Conservation (phyloP, 2,329 filamentous ascomycete species). For the Diplodia mutila region DNA sequence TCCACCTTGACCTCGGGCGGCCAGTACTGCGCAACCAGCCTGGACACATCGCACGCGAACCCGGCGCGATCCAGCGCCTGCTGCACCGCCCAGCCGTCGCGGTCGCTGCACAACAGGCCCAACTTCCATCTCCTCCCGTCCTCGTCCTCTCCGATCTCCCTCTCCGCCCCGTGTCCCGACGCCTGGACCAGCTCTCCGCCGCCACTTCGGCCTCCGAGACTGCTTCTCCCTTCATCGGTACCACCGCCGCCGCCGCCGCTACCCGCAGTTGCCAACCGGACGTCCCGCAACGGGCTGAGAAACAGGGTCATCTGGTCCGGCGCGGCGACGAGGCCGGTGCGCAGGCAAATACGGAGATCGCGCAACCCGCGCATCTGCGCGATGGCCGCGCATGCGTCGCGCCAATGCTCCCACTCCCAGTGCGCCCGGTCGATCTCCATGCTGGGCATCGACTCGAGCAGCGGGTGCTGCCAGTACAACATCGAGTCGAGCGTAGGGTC, state of each 20-base stretch:
- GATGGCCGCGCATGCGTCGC: neutral
- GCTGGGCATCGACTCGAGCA: constrained; percentile 3
- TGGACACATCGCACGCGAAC: constrained; percentile 13
- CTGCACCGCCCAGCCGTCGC: constrained; percentile 13
- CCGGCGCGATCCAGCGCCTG: constrained; percentile 10
- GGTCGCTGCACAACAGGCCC: neutral
- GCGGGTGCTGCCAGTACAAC: constrained; percentile 19
- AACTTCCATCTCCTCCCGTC: neutral
- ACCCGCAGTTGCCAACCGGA: neutral
- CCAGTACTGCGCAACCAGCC: constrained; percentile 12
- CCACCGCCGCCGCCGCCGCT: neutral
- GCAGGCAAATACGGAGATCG: constrained; percentile 10
- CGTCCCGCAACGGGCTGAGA: neutral
- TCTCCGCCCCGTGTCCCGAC: neutral
- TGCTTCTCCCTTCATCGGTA: neutral
- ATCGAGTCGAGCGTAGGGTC: constrained; percentile 11
- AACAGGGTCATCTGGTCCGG: constrained; percentile 8
- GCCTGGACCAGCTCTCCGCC: constrained; percentile 5
- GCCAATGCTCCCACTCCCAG: constrained; percentile 19
- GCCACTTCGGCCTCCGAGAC: neutral
- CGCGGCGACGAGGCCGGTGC: neutral
- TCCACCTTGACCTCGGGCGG: neutral
- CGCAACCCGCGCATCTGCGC: constrained; percentile 4
- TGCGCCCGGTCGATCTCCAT: constrained; percentile 15
- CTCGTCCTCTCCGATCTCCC: neutral